These are phyloP conservation scores for Colletotrichum somersetense DNA, from an alignment of 2,329 filamentous ascomycete species.

Conservation along the genomic window DNA sequence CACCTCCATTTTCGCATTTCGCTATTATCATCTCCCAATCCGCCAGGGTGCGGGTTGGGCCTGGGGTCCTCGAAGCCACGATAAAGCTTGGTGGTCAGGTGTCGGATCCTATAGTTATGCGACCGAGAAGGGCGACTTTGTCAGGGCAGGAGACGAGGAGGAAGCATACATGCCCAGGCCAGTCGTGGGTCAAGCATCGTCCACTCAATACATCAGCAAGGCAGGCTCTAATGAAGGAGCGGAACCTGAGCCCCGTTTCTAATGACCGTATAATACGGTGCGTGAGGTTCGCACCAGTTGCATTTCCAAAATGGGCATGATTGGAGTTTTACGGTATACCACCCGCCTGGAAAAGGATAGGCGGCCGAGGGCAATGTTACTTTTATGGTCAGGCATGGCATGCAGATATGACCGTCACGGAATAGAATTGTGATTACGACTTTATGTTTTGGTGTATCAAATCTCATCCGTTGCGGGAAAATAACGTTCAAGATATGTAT, in stretches of 20 bases:
- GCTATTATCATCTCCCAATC: constrained; percentile 88
- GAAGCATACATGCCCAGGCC: constrained; percentile 43
- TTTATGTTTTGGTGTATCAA: not conserved
- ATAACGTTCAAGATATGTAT: not conserved
- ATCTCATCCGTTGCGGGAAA: not conserved
- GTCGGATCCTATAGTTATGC: constrained; percentile 72
- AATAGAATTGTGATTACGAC: constrained; percentile 23
- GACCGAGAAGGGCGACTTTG: constrained; percentile 53
- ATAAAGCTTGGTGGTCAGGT: constrained; percentile 83
- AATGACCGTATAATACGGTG: constrained; percentile 1
- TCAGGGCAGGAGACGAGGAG: constrained; percentile 48
- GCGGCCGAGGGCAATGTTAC: constrained; percentile 20
- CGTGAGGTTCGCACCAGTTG: constrained; percentile 7
- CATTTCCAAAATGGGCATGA: constrained; percentile 31
- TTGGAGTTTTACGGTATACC: constrained; percentile 40
- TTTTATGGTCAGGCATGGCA: constrained; percentile 24
- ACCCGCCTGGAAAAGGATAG: constrained; percentile 25
- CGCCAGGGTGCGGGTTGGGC: constrained; percentile 86
- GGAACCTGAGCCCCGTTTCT: constrained; percentile 32
- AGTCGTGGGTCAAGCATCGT: constrained; percentile 24
- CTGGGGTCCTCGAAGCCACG: constrained; percentile 82
- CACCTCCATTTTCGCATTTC: constrained; percentile 80
- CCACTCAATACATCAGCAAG: constrained; percentile 33
- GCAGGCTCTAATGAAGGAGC: constrained; percentile 26
- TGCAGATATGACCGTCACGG: constrained; percentile 29